Evolutionary conservation across 2,329 filamentous ascomycete genomes (phyloP), one percentile per base, ranked within the genome.

Genomic region (Thelonectria olida): DNA sequence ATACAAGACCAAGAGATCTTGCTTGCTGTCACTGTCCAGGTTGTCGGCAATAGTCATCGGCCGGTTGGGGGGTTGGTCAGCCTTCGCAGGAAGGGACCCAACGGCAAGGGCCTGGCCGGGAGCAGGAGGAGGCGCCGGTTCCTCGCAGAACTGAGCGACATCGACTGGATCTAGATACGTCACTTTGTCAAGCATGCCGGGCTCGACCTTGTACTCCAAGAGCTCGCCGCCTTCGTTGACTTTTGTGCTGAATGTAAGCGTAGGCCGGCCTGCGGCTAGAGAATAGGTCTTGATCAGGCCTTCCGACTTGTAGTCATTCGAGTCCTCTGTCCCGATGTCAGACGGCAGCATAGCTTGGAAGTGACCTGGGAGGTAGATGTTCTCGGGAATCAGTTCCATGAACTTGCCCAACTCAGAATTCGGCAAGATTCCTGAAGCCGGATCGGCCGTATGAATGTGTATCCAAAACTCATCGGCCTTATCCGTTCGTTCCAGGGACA

Each of bases 361-460:
- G 68, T 86, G 82, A 2, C 87, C 87, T 4, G 85, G 80, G 17
- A 89, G 79, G 65, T 90, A 90, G 44, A 84, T 80, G n/a, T 84
- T 88, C 67, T 87, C 79, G 2, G 84, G 81, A 28, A 88, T 81
- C 62, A 87, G 80, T 59, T 88, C 83, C 45, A 92, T 88, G 69
- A 87, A 86, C 62, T 84, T 80, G 31, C 85, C 84, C 7, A 92
- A 75, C 8, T 81, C 77, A 36, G 88, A 86, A 20, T 86, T 80
- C 17, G 86, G 85, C 19, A 79, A 69, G 64, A 96, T 87, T 60
- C 86, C 85, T 5, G 92, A 91, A 2, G 90, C 90, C 8, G 92
- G 92, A 70, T 96, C 92, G 13, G 92, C 92, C 41, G 91, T 85
- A 73, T 96, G 92, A 28, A 93, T 78, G 71, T 93, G 91, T 27